Base-by-base conservation (phyloP, 1,284 basidiomycete genomes). In the Ceratobasidium sp. region DNA sequence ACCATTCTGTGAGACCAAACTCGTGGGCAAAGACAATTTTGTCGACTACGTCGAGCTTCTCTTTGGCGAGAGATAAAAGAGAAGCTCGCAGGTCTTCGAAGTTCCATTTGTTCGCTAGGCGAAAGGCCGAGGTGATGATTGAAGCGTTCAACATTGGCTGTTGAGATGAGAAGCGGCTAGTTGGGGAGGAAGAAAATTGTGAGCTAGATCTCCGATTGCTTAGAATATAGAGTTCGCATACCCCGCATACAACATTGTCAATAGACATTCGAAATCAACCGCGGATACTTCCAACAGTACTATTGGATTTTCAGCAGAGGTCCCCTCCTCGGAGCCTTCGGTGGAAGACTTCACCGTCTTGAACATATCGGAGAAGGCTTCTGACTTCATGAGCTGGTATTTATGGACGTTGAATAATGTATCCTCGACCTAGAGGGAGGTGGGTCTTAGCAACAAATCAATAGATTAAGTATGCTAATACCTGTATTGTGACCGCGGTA, bases 351-450 rank as follows among this genome's bases (percentile, higher is more conserved):
- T 21, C 3, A n/a, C 57, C n/a, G 23, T 59, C 5, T 9, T 12
- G 18, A 59, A 59, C 57, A 59, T 59, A 21, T 59, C 57, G 2
- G 34, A 39, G 34, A 53, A 53, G 50, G 18, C 28, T 3, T 53
- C 50, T 12, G 50, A 53, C 18, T 53, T 53, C 50, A 53, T n/a
- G 32, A 58, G 55, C 55, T 36, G 30, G n/a, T 58, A 36, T 21
- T 58, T 76, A 52, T 80, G 78, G 0, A 81, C 76, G 6, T 75
- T 76, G 75, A 80, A 82, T 0, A 81, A 34, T 0, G 73, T 76
- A 16, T 77, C 76, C 64, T 81, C 80, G 0, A 80, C 79, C 81
- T 82, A 21, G 45, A 0, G 32, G 14, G 23, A 8, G 39, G 2
- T 34, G 9, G 1, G 23, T 39, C 16, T 23, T 23, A 39, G 28